These are phyloP conservation scores for Boechera divaricarpa DNA, from an alignment of 345 rosid genomes.

Conservation along the genomic window DNA sequence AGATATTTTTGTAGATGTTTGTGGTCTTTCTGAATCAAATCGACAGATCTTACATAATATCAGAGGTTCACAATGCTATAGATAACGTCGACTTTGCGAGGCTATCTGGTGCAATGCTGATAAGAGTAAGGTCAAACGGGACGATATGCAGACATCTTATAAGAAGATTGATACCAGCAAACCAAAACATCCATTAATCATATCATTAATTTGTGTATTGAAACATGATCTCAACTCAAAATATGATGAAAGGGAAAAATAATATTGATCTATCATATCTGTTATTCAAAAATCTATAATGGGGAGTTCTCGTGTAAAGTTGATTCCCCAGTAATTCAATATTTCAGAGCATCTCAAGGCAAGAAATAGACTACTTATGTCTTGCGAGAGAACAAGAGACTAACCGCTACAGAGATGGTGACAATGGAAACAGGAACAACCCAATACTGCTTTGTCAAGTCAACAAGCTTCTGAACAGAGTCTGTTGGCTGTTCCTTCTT, in stretches of 20 bases:
- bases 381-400: slow-evolving; percentile 66
- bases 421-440: slow-evolving; percentile 61
- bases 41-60: not conserved
- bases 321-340: slow-evolving; percentile 33
- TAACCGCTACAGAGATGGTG: slow-evolving; percentile 66
- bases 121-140: not conserved
- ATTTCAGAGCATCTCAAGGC: slow-evolving; percentile 18
- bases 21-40: not conserved
- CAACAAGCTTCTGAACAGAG: slow-evolving; percentile 51
- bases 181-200: slow-evolving; percentile 32
- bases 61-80: not conserved
- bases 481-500: slow-evolving; percentile 49
- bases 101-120: not conserved
- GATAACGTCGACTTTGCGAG: not conserved
- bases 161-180: not conserved
- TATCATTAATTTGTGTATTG: slow-evolving; percentile 10
- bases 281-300: slow-evolving; percentile 18
- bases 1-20: not conserved
- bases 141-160: not conserved
- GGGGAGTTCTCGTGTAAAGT: slow-evolving; percentile 19
- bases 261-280: slow-evolving; percentile 20
- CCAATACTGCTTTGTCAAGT: slow-evolving; percentile 73
- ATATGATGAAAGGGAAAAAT: not conserved
- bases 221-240: slow-evolving; percentile 9
- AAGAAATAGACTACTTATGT: slow-evolving; percentile 43